Percentiles rank a stretch among this genome's conserved stretches.
phyloP scores from a whole-genome alignment of 805 yeast species.

The Saturnispora silvae region DNA sequence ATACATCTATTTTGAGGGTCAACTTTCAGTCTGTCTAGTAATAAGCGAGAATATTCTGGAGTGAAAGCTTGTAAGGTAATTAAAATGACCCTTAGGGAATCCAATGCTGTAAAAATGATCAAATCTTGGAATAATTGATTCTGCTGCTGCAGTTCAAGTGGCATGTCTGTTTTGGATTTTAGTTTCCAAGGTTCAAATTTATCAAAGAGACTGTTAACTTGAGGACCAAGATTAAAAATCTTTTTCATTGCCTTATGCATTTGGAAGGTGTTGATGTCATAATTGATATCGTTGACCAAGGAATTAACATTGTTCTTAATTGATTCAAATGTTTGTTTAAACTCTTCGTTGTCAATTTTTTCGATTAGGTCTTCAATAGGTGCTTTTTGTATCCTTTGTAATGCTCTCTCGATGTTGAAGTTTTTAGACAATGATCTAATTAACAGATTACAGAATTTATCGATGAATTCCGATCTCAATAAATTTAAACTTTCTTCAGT shows the following conservation, averaged over 20 bases:
- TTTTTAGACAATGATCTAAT: constrained; percentile 64
- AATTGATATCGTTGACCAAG: constrained; percentile 31
- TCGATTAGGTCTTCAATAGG: constrained; percentile 20
- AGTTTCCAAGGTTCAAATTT: constrained; percentile 66
- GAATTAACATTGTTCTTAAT: constrained; percentile 27
- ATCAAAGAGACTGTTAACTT: constrained; percentile 61
- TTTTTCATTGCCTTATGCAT: constrained; percentile 44
- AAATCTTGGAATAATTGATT: constrained; percentile 32
- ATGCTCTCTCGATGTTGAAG: constrained; percentile 46
- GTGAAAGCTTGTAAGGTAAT: constrained; percentile 63
- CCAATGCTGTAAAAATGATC: constrained; percentile 56
- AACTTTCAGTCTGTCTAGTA: constrained; percentile 60
- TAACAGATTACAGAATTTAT: constrained; percentile 73
- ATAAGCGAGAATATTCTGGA: constrained; percentile 47
- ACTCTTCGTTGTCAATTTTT: constrained; percentile 10
- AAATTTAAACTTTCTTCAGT: constrained; percentile 42
- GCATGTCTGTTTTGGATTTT: constrained; percentile 21
- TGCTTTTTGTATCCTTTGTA: constrained; percentile 17
- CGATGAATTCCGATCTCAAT: constrained; percentile 57
- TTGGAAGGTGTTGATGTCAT: constrained; percentile 35
- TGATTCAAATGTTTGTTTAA: constrained; percentile 13
- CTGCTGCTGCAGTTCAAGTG: constrained; percentile 1
- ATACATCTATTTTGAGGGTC: constrained; percentile 29
- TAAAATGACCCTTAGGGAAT: constrained; percentile 55
- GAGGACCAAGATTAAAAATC: constrained; percentile 49